Evolutionary conservation across 371 early-diverging fungal genomes (phyloP).

Genomic region (Choanephora cucurbitarum): DNA sequence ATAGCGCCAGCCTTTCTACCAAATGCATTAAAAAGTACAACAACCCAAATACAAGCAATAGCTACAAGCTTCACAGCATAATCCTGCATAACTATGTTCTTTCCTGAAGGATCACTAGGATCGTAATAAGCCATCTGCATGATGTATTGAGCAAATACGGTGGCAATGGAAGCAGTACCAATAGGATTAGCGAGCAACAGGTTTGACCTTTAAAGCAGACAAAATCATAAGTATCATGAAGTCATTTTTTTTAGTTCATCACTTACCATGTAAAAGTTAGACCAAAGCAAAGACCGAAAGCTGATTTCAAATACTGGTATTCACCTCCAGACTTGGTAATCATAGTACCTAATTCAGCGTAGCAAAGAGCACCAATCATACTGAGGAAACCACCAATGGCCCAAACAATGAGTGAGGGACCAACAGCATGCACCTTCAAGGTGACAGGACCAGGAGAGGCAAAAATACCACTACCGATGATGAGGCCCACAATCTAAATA

Average conservation of each 20-base stretch:
- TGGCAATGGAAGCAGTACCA: conserved; percentile 58
- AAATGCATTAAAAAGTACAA: conserved; percentile 37
- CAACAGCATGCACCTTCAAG: conserved; percentile 47
- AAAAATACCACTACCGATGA: conserved; percentile 67
- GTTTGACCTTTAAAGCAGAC: conserved; percentile 18
- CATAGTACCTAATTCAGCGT: conserved; percentile 69
- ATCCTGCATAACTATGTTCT: conserved; percentile 19
- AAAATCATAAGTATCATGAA: no score
- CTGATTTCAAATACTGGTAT: conserved; percentile 43
- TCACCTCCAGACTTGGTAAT: conserved; percentile 56
- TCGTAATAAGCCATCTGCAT: conserved; percentile 42
- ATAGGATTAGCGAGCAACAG: conserved; percentile 36
- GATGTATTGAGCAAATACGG: conserved; percentile 59
- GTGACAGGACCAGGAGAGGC: conserved; percentile 62
- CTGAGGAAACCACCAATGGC: conserved; percentile 53
- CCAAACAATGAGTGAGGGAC: conserved; percentile 56
- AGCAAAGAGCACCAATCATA: conserved; percentile 58
- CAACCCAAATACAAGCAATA: conserved; percentile 40
- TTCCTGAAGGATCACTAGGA: conserved; percentile 11
- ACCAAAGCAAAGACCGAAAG: conserved; percentile 36
- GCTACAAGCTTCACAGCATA: conserved; percentile 36
- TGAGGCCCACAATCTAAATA: conserved; percentile 52
- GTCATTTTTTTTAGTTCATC: not conserved
- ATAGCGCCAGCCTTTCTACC: conserved; percentile 34
- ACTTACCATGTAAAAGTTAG: conserved; percentile 30